Base-by-base conservation (phyloP, 2,329 filamentous ascomycete species). In the Penicillium sp. region DNA sequence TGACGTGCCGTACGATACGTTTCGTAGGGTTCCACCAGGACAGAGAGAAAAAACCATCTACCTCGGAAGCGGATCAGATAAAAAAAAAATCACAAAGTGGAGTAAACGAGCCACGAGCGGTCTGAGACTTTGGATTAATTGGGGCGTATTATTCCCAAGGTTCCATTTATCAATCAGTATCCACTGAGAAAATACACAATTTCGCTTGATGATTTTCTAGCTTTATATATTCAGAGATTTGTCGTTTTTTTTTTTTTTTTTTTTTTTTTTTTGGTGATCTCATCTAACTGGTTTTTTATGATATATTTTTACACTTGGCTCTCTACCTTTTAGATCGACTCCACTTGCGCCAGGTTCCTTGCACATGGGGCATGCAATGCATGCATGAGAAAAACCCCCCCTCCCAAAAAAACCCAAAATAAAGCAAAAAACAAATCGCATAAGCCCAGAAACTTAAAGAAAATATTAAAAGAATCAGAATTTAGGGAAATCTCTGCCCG, bases 61-160 rank as follows among this genome's bases (percentile, higher is more conserved):
- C 33, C 21, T 48, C 19, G 43, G 44, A 53, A 56, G 57, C 63
- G 64, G 64, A 67, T 67, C 64, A 64, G 64, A 67, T 67, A 67
- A 63, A 58, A 61, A 62, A 62, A 46, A 41, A 41, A 45, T 52
- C 37, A 41, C 21, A 26, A 50, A 61, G 60, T 64, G 61, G 59
- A 64, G 39, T 21, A 10, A 21, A 41, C 6, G 19, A 35, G 46
- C 11, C 26, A 48, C 26, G 46, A 24, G 27, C 48, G 35, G 47
- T 24, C 29, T 24, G 31, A 14, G 31, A 33, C 31, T 26, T 44
- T 10, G 27, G 24, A 49, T 26, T 52, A 45, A 52, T 31, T 37
- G 43, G 56, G n/a, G 45, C 39, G 48, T 57, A 53, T 52, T 55
- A 56, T 55, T 52, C 39, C 48, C 57, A 52, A 57, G 56, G 52